Base-by-base conservation (phyloP, 2,329 filamentous ascomycete genomes). In the Pseudogymnoascus sp. region DNA sequence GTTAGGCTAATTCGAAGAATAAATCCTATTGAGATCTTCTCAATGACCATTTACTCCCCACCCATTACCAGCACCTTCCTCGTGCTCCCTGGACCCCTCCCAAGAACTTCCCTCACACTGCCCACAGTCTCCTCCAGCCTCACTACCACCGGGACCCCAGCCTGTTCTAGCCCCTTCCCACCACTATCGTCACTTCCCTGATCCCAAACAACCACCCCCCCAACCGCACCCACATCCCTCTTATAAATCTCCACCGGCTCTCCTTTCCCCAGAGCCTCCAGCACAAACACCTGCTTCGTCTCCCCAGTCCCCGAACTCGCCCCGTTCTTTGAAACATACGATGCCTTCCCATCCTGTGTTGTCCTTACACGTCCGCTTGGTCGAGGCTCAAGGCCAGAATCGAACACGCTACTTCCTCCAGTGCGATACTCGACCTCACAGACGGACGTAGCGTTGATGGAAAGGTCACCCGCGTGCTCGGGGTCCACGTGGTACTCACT, bases 301-400 rank as follows among this genome's bases (percentile, higher is more conserved):
- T 8, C 80, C 80, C 0, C 68, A 64, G 1, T 79, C 71, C 16
- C 74, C 71, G 34, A 79, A 21, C 51, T 57, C 10, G 16, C 23
- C 16, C 51, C 51, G 36, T 14, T 36, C 28, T 57, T 73, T 62
- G 78, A 76, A n/a, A 79, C 76, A 71, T 85, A 89, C 31, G 71
- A 75, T 4, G 85, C 87, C 4, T 78, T 81, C 34, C 85, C 86
- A 41, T 83, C 82, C 67, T 86, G 83, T 43, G 72, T 79, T 0
- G 85, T 89, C 1, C 70, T 72, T 8, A 85, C 70, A 2, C 72
- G 69, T 0, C 79, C 75, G 6, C 79, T 57, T 5, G 66, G 5
- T 73, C 64, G 43, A 80, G 70, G 1, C 77, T 77, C 67, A 83
- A 80, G 25, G 77, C 70, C 0, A 81, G 68, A 39, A 73, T 66